Base-by-base conservation (phyloP, 1,284 basidiomycete genomes). In the Lignosus rhinocerotis region DNA sequence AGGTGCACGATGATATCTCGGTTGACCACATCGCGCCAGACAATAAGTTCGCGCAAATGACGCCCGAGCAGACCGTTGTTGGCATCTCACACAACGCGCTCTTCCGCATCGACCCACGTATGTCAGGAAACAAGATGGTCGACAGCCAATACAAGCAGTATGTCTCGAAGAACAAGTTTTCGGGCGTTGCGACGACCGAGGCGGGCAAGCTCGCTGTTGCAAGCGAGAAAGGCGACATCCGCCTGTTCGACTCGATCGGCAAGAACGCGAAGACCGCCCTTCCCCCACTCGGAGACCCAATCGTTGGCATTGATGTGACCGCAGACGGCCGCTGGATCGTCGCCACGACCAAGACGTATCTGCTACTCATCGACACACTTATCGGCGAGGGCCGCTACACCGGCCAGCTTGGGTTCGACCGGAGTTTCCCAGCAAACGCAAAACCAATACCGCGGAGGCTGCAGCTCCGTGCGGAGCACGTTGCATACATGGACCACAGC, bases 231-330 rank as follows among this genome's bases (percentile, higher is more conserved):
- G 97, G 97, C 60, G 97, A 99, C 72, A 92, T 99, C 63, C 84
- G 96, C 47, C 78, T 99, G 53, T 99, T 96, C 69, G 97, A 99
- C 73, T 81, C 88, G 53, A 93, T 99, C 65, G 97, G 97, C 48
- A 99, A 98, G 84, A 99, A 95, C 69, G 97, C 97, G 36, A 99
- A 99, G 85, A 99, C 97, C 19, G 94, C 95, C n/a, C 78, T 99
- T 48, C 94, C 96, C 30, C 93, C 95, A 34, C 82, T 98, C 31
- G 96, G 97, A 31, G 95, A 98, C 75, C 94, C 96, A 43, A 98
- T 99, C 69, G 75, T 94, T 51, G 96, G 96, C 33, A 84, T 99
- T 50, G 97, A 99, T 74, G 94, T 95, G 8, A 96, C 96, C 2
- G 89, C 93, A 16, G 89, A 94, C 72, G 97, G 97, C 38, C 87